These are phyloP conservation scores for Hypholoma sublateritium DNA, from an alignment of 768 basidiomycete species.

Conservation along the genomic window DNA sequence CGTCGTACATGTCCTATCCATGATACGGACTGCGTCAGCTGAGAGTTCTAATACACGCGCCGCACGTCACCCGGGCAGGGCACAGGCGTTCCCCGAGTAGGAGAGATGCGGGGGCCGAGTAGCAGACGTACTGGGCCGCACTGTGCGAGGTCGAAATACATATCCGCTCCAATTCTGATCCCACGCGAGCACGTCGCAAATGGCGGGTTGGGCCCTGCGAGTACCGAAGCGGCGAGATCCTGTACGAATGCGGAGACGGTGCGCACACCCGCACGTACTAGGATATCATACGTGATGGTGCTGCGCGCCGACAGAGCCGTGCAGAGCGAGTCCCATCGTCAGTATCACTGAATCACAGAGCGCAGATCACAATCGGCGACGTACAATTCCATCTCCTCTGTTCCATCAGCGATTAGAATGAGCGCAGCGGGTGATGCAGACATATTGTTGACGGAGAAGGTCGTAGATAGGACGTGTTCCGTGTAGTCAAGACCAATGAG, in stretches of 20 bases:
- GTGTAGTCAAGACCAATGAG: no score
- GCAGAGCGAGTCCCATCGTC: not conserved
- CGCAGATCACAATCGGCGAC: constrained; percentile 17
- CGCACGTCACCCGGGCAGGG: not conserved
- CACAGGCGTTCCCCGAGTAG: not conserved
- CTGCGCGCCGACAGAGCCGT: constrained; percentile 33
- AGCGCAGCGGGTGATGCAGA: constrained; percentile 47
- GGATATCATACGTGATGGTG: constrained; percentile 79
- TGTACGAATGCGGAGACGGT: constrained; percentile 66
- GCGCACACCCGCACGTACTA: constrained; percentile 71
- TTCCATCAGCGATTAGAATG: constrained; percentile 77
- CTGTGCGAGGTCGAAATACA: constrained; percentile 41
- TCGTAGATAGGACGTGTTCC: no score
- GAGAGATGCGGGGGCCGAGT: not conserved
- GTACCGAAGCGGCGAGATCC: constrained; percentile 27
- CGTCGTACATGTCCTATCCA: constrained; percentile 61
- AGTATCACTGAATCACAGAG: not conserved
- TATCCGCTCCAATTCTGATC: constrained; percentile 70
- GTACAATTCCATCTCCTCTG: constrained; percentile 90
- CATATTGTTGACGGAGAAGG: not conserved
- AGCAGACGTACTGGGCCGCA: constrained; percentile 47
- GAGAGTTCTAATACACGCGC: not conserved
- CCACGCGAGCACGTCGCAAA: constrained; percentile 70
- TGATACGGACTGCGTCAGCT: constrained; percentile 1
- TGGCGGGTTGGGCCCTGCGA: constrained; percentile 34